Evolutionary conservation across 2,329 filamentous ascomycete genomes (phyloP), one percentile per base, ranked within the genome.

Genomic region (Bipolaris oryzae): DNA sequence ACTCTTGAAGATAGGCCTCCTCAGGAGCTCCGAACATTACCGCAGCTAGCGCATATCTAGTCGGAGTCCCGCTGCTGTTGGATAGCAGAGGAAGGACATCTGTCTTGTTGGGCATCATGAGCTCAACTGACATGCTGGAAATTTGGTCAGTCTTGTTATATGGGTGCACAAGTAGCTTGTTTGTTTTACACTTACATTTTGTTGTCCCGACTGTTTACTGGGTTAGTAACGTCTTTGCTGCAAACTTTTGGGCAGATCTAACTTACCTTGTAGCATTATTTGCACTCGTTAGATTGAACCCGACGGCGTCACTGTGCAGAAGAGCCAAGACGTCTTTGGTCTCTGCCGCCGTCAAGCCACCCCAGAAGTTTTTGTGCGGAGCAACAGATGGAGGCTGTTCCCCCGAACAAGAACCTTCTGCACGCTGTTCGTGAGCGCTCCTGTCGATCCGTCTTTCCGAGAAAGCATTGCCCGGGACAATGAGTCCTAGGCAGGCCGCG

Each of bases 1-100:
- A 45, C 42, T 45, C 42, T 11, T 45, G 42, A 20, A 45, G 25
- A 45, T 45, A 45, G 18, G 42, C 42, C 42, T 33, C n/a, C 20
- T 45, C 42, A 21, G 42, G 42, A 45, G 42, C 42, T 45, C 42
- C 42, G 28, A 45, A 45, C 42, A 45, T 45, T 33, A 45, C 42
- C 28, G 42, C 42, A 33, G 28, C 42, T 20, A 45, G 21, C 25
- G 42, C 42, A 25, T 45, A 45, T n/a, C 42, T 33, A 45, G 42
- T 34, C 16, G 28, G 28, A 6, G 28, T 15, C 2, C n/a, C 42
- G 16, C 18, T 45, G 2, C 28, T 45, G 6, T 33, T 33, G 16
- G 42, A 45, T 21, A 45, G 28, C n/a, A 45, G 16, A 20, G 42
- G 25, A 20, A 45, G 42, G 7, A 45, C 13, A 1, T 45, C 42